These are phyloP conservation scores for Pseudotsuga menziesii DNA, from an alignment of 75 land plant genomes.

Conservation along the genomic window DNA sequence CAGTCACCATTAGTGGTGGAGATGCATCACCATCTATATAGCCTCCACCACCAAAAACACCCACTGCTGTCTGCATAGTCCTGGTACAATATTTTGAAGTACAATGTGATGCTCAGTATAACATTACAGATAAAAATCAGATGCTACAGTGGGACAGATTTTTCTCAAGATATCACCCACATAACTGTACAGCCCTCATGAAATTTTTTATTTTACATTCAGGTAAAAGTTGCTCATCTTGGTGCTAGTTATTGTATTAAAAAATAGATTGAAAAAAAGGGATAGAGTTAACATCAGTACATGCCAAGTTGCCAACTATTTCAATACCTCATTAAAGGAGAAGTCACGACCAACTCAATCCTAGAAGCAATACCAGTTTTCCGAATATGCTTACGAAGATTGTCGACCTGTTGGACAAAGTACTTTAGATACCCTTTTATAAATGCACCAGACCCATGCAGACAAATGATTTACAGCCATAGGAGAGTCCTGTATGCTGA, in stretches of 20 bases:
- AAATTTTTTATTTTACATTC: not conserved
- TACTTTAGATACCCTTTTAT: not conserved
- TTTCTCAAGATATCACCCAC: not conserved
- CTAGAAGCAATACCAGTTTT: slow-evolving; percentile 33
- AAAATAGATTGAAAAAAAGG: not conserved
- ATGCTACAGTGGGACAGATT: not conserved
- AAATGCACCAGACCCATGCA: not conserved
- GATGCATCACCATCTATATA: slow-evolving; percentile 25
- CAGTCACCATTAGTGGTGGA: slow-evolving; percentile 68
- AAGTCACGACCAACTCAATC: slow-evolving; percentile 73
- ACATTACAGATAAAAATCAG: not conserved
- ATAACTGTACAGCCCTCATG: not conserved
- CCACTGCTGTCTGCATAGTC: slow-evolving; percentile 98
- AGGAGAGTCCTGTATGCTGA: not conserved
- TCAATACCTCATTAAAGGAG: slow-evolving; percentile 48
- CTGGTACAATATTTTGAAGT: slow-evolving; percentile 24
- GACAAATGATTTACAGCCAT: not conserved
- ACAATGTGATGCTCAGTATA: not conserved
- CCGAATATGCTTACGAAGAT: slow-evolving; percentile 57
- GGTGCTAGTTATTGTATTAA: not conserved
- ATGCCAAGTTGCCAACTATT: not conserved
- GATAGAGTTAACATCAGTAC: not conserved
- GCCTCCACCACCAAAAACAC: slow-evolving; percentile 77
- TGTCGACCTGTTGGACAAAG: slow-evolving; percentile 37
- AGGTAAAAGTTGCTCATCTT: not conserved